A percentile compares a stretch with the other conserved stretches of the same genome.
Conservation (phyloP, 208 protist genomes). For the Naegleria gruberi region DNA sequence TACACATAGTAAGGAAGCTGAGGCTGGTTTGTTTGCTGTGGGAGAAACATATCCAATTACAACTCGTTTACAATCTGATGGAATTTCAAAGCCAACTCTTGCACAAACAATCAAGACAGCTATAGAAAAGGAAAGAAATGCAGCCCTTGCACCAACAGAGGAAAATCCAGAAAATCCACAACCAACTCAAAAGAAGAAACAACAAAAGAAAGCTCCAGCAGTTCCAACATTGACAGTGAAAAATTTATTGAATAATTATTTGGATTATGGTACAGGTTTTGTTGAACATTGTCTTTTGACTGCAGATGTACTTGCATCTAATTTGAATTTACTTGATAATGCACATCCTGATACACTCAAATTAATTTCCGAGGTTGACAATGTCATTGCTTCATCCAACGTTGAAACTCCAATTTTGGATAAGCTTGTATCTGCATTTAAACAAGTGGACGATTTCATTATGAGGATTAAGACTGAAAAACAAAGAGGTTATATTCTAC, state of each 20-base stretch:
- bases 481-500: slow-evolving; percentile 8
- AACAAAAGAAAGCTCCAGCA: not conserved
- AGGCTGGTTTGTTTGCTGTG: slow-evolving; percentile 50
- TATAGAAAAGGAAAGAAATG: not conserved
- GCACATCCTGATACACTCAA: not conserved
- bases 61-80: slow-evolving; percentile 19
- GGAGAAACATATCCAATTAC: slow-evolving; percentile 52
- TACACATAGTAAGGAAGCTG: slow-evolving; percentile 67
- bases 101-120: not conserved
- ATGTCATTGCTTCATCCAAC: not conserved
- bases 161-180: not conserved
- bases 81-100: slow-evolving; percentile 21
- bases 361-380: not conserved
- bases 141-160: not conserved
- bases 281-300: slow-evolving; percentile 56
- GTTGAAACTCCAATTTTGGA: not conserved
- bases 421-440: not conserved
- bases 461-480: not conserved
- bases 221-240: slow-evolving; percentile 15
- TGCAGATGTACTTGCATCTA: slow-evolving; percentile 35
- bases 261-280: slow-evolving; percentile 54
- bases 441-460: slow-evolving; percentile 24
- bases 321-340: not conserved
- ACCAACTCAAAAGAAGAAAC: not conserved
- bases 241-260: slow-evolving; percentile 37